Base-by-base conservation (phyloP, 2,329 filamentous ascomycete species). In the Talaromyces sp. region DNA sequence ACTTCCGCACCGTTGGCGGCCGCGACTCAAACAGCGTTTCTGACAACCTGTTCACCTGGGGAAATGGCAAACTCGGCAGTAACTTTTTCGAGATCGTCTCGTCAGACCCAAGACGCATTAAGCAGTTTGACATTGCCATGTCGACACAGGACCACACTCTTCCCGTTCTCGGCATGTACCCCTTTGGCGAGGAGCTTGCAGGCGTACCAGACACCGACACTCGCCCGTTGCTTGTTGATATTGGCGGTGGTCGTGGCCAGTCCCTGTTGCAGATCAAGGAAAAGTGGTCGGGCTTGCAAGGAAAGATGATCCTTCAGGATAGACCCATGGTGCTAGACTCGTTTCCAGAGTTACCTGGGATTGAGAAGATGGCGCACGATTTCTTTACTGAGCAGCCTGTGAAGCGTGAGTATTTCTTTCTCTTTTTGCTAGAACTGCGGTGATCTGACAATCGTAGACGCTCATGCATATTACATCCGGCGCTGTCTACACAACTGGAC, bases 231-330 rank as follows among this genome's bases (percentile, higher is more conserved):
- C 70, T 78, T 53, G 76, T 81, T 2, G 76, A 81, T 62, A 68
- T 81, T 10, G 77, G 77, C 9, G 77, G 79, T 44, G 74, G 73
- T 1, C 68, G 70, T 8, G 78, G 78, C 0, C 75, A 80, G n/a
- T 74, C 78, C 54, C 71, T 71, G n/a, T 66, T 67, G 4, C 64
- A 67, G 4, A 67, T 81, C 7, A 70, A 67, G 47, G 63, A 67
- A 18, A 69, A 67, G 27, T 73, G 70, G 57, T 74, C 75, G 3
- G 56, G 69, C 34, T 60, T 79, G 2, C 65, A 68, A 1, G 73
- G 74, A 0, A 66, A 70, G 5, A 65, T 80, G 4, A 67, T 81
- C 9, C 64, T 82, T 3, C 75, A 82, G 62, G 80, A 82, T 61
- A 66, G 72, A 4, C 72, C 71, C 1, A 62, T 70, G 28, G 69